These are phyloP conservation scores for Climacium dendroides DNA, from an alignment of 225 moss, liverwort and hornwort species.

Conservation along the genomic window DNA sequence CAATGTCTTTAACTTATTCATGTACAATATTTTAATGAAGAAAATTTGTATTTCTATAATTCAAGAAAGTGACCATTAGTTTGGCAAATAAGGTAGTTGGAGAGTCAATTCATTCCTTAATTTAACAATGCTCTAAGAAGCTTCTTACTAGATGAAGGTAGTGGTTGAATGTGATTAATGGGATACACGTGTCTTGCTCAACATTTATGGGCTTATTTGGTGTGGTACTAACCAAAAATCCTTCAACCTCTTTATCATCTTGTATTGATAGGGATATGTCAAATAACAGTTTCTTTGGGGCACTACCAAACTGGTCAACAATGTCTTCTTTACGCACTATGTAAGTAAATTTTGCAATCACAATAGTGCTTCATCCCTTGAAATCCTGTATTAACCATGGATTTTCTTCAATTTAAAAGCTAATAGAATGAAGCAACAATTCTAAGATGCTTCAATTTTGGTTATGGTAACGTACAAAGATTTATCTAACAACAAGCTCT, in stretches of 20 bases:
- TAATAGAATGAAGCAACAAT: neutral
- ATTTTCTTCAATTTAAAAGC: neutral
- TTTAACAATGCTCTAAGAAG: neutral
- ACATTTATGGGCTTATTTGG: neutral
- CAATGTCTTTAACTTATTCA: neutral
- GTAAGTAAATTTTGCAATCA: neutral
- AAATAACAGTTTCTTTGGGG: neutral
- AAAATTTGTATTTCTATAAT: neutral
- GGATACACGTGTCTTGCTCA: neutral
- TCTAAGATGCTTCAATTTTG: neutral
- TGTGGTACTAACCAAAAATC: neutral
- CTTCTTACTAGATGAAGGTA: neutral
- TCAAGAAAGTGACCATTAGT: neutral
- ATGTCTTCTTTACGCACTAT: neutral
- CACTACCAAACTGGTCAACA: neutral
- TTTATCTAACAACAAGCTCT: neutral
- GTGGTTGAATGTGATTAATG: neutral
- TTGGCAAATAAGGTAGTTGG: neutral
- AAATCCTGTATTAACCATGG: neutral
- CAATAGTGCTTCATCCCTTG: neutral
- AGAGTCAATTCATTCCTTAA: neutral
- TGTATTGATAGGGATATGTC: neutral
- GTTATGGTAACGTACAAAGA: neutral
- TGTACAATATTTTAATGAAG: neutral
- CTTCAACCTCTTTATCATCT: neutral